Evolutionary conservation across 2,329 filamentous ascomycete genomes (phyloP).

Genomic region (Aspergillus sp.): DNA sequence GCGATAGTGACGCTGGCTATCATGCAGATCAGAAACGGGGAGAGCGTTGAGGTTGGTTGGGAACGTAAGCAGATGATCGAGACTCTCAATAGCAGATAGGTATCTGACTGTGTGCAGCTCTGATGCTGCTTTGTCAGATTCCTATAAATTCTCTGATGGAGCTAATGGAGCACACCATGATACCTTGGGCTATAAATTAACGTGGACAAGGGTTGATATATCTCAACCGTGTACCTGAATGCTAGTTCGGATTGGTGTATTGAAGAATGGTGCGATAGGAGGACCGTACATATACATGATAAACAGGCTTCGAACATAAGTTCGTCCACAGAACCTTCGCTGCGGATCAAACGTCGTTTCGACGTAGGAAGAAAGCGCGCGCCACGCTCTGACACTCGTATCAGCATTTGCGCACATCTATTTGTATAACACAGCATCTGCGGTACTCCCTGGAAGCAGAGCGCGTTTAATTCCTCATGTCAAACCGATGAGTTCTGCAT

Average conservation of each 20-base stretch:
- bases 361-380: slow-evolving; percentile 29
- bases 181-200: slow-evolving; percentile 30
- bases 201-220: slow-evolving; percentile 35
- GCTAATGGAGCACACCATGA: slow-evolving; percentile 26
- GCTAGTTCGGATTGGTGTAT: not conserved
- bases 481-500: slow-evolving; percentile 22
- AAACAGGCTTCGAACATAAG: slow-evolving; percentile 83
- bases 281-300: slow-evolving; percentile 44
- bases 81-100: slow-evolving; percentile 30
- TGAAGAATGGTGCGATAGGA: slow-evolving; percentile 27
- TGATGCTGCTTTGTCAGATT: slow-evolving; percentile 12
- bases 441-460: slow-evolving; percentile 14
- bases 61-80: slow-evolving; percentile 32
- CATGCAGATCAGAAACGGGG: slow-evolving; percentile 39
- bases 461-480: slow-evolving; percentile 15
- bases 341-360: slow-evolving; percentile 37
- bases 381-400: slow-evolving; percentile 32
- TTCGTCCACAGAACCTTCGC: slow-evolving; percentile 45
- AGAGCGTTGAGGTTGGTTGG: slow-evolving; percentile 25
- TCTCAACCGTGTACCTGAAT: slow-evolving; percentile 27
- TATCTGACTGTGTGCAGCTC: slow-evolving; percentile 34
- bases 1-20: slow-evolving; percentile 43
- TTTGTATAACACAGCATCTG: slow-evolving; percentile 8
- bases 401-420: slow-evolving; percentile 21
- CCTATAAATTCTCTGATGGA: slow-evolving; percentile 6